Evolutionary conservation across 2,329 filamentous ascomycete genomes (phyloP).

Genomic region (Fusarium solani-melongenae): DNA sequence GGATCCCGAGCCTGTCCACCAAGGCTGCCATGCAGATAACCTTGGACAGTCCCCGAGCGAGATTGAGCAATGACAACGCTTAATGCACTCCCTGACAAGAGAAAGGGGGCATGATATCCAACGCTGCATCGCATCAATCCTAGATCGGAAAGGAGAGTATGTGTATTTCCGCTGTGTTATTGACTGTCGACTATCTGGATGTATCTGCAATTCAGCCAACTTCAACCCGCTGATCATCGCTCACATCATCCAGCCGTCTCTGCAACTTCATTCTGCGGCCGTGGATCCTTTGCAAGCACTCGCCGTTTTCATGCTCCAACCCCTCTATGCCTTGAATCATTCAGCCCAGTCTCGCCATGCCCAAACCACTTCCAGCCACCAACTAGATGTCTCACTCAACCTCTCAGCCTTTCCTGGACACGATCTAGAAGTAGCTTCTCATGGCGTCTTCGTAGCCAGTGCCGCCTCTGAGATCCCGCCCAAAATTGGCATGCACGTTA

Average conservation of each 20-base stretch:
- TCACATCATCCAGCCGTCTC: background rate
- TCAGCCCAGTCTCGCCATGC: background rate
- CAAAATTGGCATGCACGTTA: conserved; percentile 86
- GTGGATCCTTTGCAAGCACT: background rate
- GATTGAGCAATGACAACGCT: conserved; percentile 13
- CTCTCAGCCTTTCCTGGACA: background rate
- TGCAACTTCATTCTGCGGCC: background rate
- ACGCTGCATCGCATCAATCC: background rate
- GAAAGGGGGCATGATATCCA: conserved; percentile 11
- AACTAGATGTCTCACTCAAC: background rate
- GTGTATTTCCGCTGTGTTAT: background rate
- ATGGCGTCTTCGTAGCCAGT: conserved; percentile 85
- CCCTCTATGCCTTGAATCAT: background rate
- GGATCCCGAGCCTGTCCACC: background rate
- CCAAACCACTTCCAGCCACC: background rate
- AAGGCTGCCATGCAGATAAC: conserved; percentile 19
- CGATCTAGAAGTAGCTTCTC: conserved; percentile 75
- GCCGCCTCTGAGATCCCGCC: conserved; percentile 84
- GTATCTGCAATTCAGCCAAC: background rate
- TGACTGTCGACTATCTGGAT: background rate
- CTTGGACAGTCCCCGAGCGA: conserved; percentile 21
- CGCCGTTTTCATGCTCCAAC: background rate
- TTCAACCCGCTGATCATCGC: background rate
- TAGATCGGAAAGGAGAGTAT: background rate
- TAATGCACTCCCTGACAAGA: background rate